A percentile compares a stretch with the other conserved stretches of the same genome.
phyloP scores from a whole-genome alignment of 2,329 filamentous ascomycete species.

The Pleurostoma richardsiae region DNA sequence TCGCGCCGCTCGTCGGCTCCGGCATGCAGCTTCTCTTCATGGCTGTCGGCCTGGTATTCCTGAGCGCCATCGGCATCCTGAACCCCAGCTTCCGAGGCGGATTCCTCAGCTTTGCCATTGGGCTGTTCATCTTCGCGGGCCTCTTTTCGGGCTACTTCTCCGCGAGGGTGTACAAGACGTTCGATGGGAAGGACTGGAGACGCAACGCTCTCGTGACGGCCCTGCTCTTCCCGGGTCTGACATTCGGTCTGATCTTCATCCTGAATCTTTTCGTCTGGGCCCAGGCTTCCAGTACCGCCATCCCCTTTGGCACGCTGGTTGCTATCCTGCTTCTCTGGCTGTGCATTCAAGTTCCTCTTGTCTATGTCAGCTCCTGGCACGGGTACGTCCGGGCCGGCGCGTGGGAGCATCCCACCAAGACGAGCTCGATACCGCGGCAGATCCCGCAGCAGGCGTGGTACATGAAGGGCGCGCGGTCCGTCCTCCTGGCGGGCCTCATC shows the following conservation, averaged over 20 bases:
- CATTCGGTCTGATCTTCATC: conserved; percentile 71
- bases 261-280: conserved; percentile 89
- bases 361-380: conserved; percentile 74
- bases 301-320: conserved; percentile 75
- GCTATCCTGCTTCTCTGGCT: conserved; percentile 74
- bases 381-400: conserved; percentile 62
- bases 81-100: conserved; percentile 89
- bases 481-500: conserved; percentile 69
- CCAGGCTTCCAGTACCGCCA: conserved; percentile 80
- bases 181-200: conserved; percentile 68
- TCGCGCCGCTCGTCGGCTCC: conserved; percentile 78
- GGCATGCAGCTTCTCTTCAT: conserved; percentile 85
- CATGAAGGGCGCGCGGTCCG: conserved; percentile 54
- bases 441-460: conserved; percentile 76
- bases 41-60: conserved; percentile 63
- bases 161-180: conserved; percentile 75
- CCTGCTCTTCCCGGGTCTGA: conserved; percentile 70
- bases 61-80: conserved; percentile 71
- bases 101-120: conserved; percentile 78
- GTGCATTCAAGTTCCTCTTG: conserved; percentile 78
- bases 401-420: conserved; percentile 81
- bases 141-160: conserved; percentile 86
- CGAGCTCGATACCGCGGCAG: conserved; percentile 64
- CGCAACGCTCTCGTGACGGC: conserved; percentile 76
- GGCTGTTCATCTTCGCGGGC: conserved; percentile 78